Base-by-base conservation (phyloP, 2,329 filamentous ascomycete genomes). In the Alternaria solani region DNA sequence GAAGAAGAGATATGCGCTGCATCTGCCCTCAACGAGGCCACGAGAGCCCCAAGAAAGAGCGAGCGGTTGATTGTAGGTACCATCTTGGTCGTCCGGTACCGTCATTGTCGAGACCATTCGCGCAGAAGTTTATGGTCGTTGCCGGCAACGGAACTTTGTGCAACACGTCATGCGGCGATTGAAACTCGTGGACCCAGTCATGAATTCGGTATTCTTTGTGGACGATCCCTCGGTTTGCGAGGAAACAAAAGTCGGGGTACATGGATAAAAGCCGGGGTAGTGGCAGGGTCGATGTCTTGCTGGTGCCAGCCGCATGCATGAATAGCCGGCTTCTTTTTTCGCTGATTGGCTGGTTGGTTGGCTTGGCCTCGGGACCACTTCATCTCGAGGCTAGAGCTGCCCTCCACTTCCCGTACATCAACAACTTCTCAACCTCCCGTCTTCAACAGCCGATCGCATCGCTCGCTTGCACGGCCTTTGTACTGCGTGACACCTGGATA, bases 131-230 rank as follows among this genome's bases (percentile, higher is more conserved):
- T 58, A 58, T 55, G 46, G 18, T 16, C 7, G 6, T 18, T 20
- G 28, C 46, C 51, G 49, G 56, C 51, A 39, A 58, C 51, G 28
- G 56, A 58, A 26, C 14, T 3, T 43, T 6, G 43, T 6, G 36
- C 16, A 30, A 5, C 1, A 16, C 18, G n/a, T 41, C 23, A 34
- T 26, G 16, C 54, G 54, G 54, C 44, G 18, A 51, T 51, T 56
- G 54, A 30, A 42, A 20, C 9, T 11, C 36, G 34, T 48, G n/a
- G 28, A 12, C 7, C 20, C 44, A 16, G 28, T 34, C 28, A 48
- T 23, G 28, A 18, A 16, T 48, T 1, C 23, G 18, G 18, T 23
- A 48, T 48, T 20, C 30, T 48, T 18, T 12, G 1, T 34, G 44
- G 44, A 41, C 32, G n/a, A 48, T 48, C 44, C 32, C 16, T 36